Conservation (phyloP, 1,284 basidiomycete species). For the Marasmius oreades region DNA sequence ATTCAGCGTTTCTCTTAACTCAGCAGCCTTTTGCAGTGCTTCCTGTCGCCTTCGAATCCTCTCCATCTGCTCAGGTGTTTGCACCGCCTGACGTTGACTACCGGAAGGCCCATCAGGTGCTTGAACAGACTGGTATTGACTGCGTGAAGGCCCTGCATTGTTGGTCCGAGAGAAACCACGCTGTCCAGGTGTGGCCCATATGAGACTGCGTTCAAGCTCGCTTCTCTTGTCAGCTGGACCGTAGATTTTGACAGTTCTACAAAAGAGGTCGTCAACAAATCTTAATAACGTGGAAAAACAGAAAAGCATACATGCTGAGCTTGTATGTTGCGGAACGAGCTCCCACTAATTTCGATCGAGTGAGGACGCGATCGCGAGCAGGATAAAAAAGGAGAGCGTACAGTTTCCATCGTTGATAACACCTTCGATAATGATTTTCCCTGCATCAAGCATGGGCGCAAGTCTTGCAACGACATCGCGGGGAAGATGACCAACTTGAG, state of each 20-base stretch:
- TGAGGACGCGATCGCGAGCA: not conserved
- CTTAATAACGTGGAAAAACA: slow-evolving; percentile 6
- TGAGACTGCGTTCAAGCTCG: slow-evolving; percentile 60
- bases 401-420: slow-evolving; percentile 72
- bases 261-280: slow-evolving; percentile 2
- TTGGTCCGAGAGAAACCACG: slow-evolving; percentile 42
- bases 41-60: slow-evolving; percentile 47
- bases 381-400: slow-evolving; percentile 32
- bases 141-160: slow-evolving; percentile 3
- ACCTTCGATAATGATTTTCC: slow-evolving; percentile 68
- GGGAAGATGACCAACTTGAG: slow-evolving; percentile 80
- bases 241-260: slow-evolving; percentile 71
- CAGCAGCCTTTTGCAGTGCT: slow-evolving; percentile 53
- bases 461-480: slow-evolving; percentile 56
- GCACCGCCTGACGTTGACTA: slow-evolving; percentile 19
- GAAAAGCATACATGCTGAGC: slow-evolving; percentile 50
- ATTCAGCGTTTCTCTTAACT: slow-evolving; percentile 62
- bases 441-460: slow-evolving; percentile 67
- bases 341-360: slow-evolving; percentile 30
- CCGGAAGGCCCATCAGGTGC: not conserved
- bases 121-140: not conserved
- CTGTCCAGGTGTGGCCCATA: slow-evolving; percentile 73
- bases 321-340: slow-evolving; percentile 41
- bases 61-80: slow-evolving; percentile 36
- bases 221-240: slow-evolving; percentile 56